These are phyloP conservation scores for Protomyces lactucae-debilis DNA, from an alignment of 1,139 yeast species.

Conservation along the genomic window DNA sequence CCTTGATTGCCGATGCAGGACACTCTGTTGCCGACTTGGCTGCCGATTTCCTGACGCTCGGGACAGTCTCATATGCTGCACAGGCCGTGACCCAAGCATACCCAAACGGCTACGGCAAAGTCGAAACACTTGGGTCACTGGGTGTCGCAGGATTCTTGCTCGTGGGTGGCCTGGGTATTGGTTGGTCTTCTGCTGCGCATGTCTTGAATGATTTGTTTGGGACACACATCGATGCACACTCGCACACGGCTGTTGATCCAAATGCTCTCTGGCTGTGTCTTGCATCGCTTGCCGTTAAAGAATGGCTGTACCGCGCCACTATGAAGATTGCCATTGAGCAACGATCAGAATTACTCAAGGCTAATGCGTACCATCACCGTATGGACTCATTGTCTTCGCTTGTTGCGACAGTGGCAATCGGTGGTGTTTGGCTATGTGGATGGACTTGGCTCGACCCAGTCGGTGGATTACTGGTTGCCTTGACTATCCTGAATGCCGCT, in stretches of 20 bases:
- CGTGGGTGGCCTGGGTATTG: slow-evolving; percentile 85
- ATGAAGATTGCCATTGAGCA: slow-evolving; percentile 68
- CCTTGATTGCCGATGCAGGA: slow-evolving; percentile 86
- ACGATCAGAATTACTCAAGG: slow-evolving; percentile 82
- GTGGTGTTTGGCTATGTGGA: slow-evolving; percentile 70
- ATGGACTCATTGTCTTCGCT: slow-evolving; percentile 90
- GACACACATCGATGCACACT: slow-evolving; percentile 42
- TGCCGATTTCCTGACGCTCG: slow-evolving; percentile 80
- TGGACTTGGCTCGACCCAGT: slow-evolving; percentile 72
- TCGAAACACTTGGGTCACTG: slow-evolving; percentile 86
- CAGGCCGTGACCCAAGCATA: slow-evolving; percentile 60
- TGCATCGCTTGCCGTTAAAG: slow-evolving; percentile 79
- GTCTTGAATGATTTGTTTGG: slow-evolving; percentile 33
- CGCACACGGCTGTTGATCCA: slow-evolving; percentile 51
- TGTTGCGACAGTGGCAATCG: slow-evolving; percentile 83
- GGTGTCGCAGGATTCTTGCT: slow-evolving; percentile 78
- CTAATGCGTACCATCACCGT: slow-evolving; percentile 98
- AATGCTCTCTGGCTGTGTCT: slow-evolving; percentile 97
- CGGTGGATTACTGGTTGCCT: slow-evolving; percentile 84
- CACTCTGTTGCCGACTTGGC: slow-evolving; percentile 63
- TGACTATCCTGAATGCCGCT: slow-evolving; percentile 78
- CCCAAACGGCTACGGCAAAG: slow-evolving; percentile 88
- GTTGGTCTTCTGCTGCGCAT: slow-evolving; percentile 39
- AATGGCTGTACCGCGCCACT: slow-evolving; percentile 78
- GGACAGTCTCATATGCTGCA: slow-evolving; percentile 76